Conservation (phyloP, 2,329 filamentous ascomycete species). For the Phoma herbarum region DNA sequence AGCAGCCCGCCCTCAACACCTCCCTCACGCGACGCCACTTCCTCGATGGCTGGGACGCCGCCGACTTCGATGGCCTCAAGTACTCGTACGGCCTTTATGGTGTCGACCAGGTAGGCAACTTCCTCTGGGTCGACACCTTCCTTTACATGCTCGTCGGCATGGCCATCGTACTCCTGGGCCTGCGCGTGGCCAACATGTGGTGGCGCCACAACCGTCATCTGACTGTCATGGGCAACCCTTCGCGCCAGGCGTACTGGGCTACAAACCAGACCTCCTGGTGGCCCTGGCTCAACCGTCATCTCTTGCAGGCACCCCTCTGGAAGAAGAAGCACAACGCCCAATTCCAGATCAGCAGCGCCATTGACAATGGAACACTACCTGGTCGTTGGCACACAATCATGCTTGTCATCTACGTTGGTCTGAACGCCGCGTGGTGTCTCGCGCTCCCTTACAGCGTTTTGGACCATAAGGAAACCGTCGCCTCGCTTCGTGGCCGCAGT, state of each 20-base stretch:
- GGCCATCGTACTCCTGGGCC: slow-evolving; percentile 50
- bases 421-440: slow-evolving; percentile 81
- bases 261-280: slow-evolving; percentile 56
- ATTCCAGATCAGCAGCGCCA: slow-evolving; percentile 71
- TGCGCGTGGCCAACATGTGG: slow-evolving; percentile 54
- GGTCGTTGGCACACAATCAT: slow-evolving; percentile 79
- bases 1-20: slow-evolving; percentile 16
- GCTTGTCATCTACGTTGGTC: slow-evolving; percentile 71
- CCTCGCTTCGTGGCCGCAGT: slow-evolving; percentile 84
- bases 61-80: slow-evolving; percentile 42
- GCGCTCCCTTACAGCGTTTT: slow-evolving; percentile 67
- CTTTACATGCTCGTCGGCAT: slow-evolving; percentile 49
- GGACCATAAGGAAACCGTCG: slow-evolving; percentile 67
- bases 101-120: slow-evolving; percentile 59
- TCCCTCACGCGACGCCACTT: slow-evolving; percentile 36
- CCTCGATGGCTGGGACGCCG: slow-evolving; percentile 44
- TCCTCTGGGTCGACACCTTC: slow-evolving; percentile 56
- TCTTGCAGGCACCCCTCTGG: slow-evolving; percentile 75
- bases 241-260: slow-evolving; percentile 57
- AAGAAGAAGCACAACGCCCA: slow-evolving; percentile 80
- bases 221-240: slow-evolving; percentile 53
- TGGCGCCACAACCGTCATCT: slow-evolving; percentile 58
- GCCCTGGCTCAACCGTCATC: slow-evolving; percentile 70
- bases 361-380: slow-evolving; percentile 79
- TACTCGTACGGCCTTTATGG: slow-evolving; percentile 57